A percentile compares a stretch with the other conserved stretches of the same genome.
Conservation (phyloP, 2,329 filamentous ascomycete genomes). For the Colletotrichum australisinense region DNA sequence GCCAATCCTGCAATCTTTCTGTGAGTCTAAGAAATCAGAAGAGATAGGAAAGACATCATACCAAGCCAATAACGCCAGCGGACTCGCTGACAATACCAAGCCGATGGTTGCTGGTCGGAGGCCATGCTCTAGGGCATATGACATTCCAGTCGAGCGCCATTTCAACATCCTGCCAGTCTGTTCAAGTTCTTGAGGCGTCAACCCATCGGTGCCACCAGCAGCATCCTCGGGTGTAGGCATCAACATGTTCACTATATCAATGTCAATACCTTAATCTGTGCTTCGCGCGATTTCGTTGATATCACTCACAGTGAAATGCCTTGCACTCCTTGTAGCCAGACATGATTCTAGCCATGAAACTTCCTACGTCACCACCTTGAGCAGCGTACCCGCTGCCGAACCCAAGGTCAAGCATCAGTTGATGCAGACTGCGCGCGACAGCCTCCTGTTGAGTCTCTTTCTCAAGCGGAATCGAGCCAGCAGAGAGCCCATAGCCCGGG, state of each 20-base stretch:
- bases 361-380: conserved; percentile 69
- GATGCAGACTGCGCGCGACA: conserved; percentile 57
- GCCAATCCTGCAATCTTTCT: conserved; percentile 53
- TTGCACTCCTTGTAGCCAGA: conserved; percentile 58
- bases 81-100: conserved; percentile 62
- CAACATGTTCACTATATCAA: conserved; percentile 8
- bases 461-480: conserved; percentile 56
- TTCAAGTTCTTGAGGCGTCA: conserved; percentile 14
- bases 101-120: conserved; percentile 68
- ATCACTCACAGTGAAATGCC: conserved; percentile 46
- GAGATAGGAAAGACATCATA: conserved; percentile 18
- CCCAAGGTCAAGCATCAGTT: conserved; percentile 63
- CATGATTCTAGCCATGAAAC: conserved; percentile 54
- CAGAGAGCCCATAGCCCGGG: conserved; percentile 59
- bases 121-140: conserved; percentile 64
- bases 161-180: conserved; percentile 44
- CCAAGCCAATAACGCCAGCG: conserved; percentile 68
- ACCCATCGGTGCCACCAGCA: not conserved
- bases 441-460: conserved; percentile 37
- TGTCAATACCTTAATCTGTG: not conserved
- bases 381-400: conserved; percentile 63
- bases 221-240: not conserved
- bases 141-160: conserved; percentile 55
- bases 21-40: accelerated
- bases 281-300: accelerated